Evolutionary conservation across 768 basidiomycete genomes (phyloP).

Genomic region (Pulveroboletus ravenelii): DNA sequence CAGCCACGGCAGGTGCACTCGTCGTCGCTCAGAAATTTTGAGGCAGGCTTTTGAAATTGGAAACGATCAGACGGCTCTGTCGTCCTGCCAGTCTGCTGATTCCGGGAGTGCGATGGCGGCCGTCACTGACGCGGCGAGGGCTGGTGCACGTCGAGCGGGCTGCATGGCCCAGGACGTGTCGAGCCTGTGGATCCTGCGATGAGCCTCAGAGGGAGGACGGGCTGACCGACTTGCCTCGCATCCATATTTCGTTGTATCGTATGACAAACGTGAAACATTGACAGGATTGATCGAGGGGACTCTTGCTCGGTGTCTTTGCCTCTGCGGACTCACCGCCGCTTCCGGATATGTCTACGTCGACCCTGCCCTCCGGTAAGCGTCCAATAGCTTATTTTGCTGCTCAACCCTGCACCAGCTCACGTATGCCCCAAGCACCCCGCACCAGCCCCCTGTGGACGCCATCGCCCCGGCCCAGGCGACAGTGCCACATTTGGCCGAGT

Average conservation of each 20-base stretch:
- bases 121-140: too few species aligned
- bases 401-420: constrained; percentile 1
- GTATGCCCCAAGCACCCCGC: too few species aligned
- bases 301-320: constrained; percentile 23
- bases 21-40: constrained; percentile 22
- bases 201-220: not conserved
- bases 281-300: constrained; percentile 39
- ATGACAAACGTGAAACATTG: constrained; percentile 42
- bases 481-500: not conserved
- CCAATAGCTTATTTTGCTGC: constrained; percentile 25
- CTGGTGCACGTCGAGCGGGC: not conserved
- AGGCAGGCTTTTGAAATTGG: constrained; percentile 24
- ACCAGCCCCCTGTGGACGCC: too few species aligned
- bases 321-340: not conserved
- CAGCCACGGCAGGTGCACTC: constrained; percentile 19
- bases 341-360: constrained; percentile 36
- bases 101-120: too few species aligned
- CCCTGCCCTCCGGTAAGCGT: constrained; percentile 37
- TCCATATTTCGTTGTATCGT: constrained; percentile 6
- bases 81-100: not conserved
- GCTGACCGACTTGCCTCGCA: constrained; percentile 3
- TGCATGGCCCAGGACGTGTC: not conserved
- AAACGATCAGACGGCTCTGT: constrained; percentile 11
- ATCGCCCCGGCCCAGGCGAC: too few species aligned
- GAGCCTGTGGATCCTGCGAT: not conserved